phyloP scores from a whole-genome alignment of 2,329 filamentous ascomycete species.

The Triangularia setosa region DNA sequence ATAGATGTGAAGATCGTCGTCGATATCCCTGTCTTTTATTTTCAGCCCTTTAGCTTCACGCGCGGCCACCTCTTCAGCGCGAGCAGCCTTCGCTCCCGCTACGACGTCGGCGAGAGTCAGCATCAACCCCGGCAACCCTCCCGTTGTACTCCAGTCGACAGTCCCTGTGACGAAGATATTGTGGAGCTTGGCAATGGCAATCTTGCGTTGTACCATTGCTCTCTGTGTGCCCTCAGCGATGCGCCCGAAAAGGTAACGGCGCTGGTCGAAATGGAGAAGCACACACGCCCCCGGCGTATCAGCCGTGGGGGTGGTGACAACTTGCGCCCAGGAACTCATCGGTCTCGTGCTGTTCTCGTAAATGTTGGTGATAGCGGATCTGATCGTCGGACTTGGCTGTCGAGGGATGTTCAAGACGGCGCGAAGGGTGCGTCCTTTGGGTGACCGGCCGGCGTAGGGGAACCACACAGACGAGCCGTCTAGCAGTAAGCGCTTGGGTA shows the following conservation, averaged over 20 bases:
- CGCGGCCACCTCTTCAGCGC: conserved; percentile 38
- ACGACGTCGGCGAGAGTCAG: conserved; percentile 74
- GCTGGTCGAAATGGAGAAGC: conserved; percentile 73
- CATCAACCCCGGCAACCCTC: conserved; percentile 80
- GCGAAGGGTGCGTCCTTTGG: background rate
- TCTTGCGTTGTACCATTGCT: conserved; percentile 63
- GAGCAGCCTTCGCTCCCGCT: conserved; percentile 42
- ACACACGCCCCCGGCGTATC: conserved; percentile 81
- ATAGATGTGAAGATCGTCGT: conserved; percentile 47
- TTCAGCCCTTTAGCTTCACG: conserved; percentile 38
- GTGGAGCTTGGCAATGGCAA: conserved; percentile 60
- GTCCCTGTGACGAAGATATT: conserved; percentile 81
- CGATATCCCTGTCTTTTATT: background rate
- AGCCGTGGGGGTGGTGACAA: conserved; percentile 77
- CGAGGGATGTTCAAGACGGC: background rate
- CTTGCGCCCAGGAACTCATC: conserved; percentile 42
- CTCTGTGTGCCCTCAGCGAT: conserved; percentile 82
- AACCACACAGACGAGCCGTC: background rate
- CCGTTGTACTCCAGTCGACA: conserved; percentile 70
- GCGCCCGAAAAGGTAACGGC: conserved; percentile 81
- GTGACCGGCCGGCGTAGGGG: background rate
- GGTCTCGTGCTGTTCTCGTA: background rate
- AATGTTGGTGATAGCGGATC: background rate
- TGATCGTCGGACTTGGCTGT: background rate
- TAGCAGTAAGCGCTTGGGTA: background rate